Evolutionary conservation across 1,284 basidiomycete species (phyloP).

Genomic region (Puccinia polysora): DNA sequence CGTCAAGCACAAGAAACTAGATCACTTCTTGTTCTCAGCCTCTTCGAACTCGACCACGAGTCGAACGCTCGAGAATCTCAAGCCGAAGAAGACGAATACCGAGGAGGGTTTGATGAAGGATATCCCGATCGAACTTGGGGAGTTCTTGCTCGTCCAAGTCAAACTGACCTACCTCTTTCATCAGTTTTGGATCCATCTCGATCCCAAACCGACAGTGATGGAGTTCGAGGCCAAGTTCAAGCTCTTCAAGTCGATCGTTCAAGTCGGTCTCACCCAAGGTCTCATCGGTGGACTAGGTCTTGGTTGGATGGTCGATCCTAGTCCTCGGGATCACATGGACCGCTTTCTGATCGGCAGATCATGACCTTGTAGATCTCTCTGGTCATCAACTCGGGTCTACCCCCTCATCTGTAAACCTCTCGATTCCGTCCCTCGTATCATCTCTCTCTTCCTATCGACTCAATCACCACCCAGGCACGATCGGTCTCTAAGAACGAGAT

Average conservation of each 20-base stretch:
- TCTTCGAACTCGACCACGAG: too few species aligned
- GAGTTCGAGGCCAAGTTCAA: conserved; percentile 36
- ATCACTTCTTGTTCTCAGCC: conserved; percentile 10
- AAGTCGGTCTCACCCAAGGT: conserved; percentile 2
- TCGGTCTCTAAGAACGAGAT: too few species aligned
- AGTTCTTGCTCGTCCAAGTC: conserved; percentile 14
- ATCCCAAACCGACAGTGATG: conserved; percentile 23
- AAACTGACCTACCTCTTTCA: conserved; percentile 30
- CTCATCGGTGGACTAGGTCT: conserved; percentile 8
- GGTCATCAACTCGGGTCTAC: too few species aligned
- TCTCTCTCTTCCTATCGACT: too few species aligned
- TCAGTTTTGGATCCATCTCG: conserved; percentile 2
- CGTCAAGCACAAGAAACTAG: not conserved
- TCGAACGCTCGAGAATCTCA: not conserved
- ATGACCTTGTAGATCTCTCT: too few species aligned
- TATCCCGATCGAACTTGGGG: not conserved
- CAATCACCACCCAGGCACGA: too few species aligned
- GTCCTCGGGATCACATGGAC: not conserved
- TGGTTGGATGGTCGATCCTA: conserved; percentile 16
- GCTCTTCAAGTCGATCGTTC: not conserved
- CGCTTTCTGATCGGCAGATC: too few species aligned
- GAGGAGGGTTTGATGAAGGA: not conserved
- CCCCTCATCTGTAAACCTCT: too few species aligned
- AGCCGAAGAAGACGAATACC: not conserved
- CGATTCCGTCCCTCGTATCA: too few species aligned